A percentile compares a stretch with the other conserved stretches of the same genome.
Evolutionary conservation across 148 eudicot species (phyloP).

Genomic region (Chenopodium berlandieri): DNA sequence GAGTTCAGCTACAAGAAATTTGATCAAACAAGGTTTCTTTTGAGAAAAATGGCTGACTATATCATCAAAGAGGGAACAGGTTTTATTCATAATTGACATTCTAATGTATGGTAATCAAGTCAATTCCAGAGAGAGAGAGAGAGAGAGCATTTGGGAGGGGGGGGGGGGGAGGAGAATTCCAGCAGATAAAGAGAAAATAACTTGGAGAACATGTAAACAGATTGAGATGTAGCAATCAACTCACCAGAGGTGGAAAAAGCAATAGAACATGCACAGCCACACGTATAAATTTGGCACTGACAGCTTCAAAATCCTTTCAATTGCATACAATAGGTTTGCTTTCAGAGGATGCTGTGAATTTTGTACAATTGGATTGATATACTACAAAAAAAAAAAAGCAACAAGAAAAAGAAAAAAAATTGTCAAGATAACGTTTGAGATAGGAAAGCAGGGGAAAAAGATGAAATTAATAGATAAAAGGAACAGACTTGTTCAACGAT

Average conservation of each 20-base stretch:
- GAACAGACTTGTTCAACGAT: constrained; percentile 75
- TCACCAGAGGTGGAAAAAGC: constrained; percentile 96
- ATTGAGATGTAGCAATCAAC: constrained; percentile 24
- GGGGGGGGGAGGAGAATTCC: neutral
- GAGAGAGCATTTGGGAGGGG: neutral
- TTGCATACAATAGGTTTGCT: constrained; percentile 82
- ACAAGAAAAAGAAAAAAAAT: constrained; percentile 13
- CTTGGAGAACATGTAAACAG: neutral
- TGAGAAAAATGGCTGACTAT: neutral
- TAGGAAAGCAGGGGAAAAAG: neutral
- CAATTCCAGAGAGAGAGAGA: neutral
- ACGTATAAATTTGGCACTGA: constrained; percentile 95
- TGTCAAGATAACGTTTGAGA: constrained; percentile 17
- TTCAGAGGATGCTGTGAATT: constrained; percentile 94
- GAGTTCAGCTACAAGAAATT: neutral
- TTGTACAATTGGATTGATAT: constrained; percentile 85
- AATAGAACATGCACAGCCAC: constrained; percentile 99
- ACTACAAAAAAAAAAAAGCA: constrained; percentile 42
- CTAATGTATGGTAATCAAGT: neutral
- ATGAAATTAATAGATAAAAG: constrained; percentile 10
- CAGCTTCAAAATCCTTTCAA: constrained; percentile 95
- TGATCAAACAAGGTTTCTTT: neutral
- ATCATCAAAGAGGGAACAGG: neutral
- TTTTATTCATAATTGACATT: neutral
- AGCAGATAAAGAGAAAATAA: neutral